phyloP scores from a whole-genome alignment of 345 rosid genomes.

The Hibiscus trionum region DNA sequence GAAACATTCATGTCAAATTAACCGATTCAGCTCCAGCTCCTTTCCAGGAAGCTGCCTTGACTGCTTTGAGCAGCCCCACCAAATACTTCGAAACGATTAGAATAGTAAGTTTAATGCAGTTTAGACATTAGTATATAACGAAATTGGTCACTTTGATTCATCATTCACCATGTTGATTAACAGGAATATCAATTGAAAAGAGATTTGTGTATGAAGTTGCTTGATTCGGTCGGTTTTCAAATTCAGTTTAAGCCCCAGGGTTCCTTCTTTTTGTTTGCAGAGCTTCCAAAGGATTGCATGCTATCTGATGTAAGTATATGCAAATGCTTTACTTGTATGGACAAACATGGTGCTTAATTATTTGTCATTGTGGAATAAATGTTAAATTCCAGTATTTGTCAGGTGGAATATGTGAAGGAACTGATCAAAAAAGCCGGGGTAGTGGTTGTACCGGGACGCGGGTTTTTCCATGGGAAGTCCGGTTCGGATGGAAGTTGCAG shows the following conservation, averaged over 20 bases:
- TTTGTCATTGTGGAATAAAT: background rate
- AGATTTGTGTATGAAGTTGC: slow-evolving; percentile 33
- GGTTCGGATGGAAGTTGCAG: background rate
- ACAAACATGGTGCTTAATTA: background rate
- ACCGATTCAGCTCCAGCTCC: slow-evolving; percentile 60
- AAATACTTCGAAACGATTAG: slow-evolving; percentile 36
- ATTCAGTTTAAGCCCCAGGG: slow-evolving; percentile 47
- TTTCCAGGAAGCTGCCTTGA: slow-evolving; percentile 57
- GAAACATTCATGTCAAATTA: slow-evolving; percentile 44
- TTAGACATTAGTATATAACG: background rate
- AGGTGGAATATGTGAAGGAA: slow-evolving; percentile 41
- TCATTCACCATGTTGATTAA: background rate
- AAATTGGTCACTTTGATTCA: background rate
- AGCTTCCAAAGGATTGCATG: slow-evolving; percentile 37
- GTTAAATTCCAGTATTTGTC: background rate
- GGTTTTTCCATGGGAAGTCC: slow-evolving; percentile 30
- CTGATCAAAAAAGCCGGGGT: slow-evolving; percentile 45
- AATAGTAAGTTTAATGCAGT: slow-evolving; percentile 24
- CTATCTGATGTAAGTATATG: slow-evolving; percentile 37
- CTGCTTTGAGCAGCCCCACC: slow-evolving; percentile 33
- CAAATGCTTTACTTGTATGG: background rate
- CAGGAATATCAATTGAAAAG: slow-evolving; percentile 48
- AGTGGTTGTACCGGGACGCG: slow-evolving; percentile 54
- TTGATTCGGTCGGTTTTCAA: slow-evolving; percentile 35
- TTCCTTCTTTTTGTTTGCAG: slow-evolving; percentile 42